These are phyloP conservation scores for Claviceps humidiphila DNA, from an alignment of 2,329 filamentous ascomycete species.

Conservation along the genomic window DNA sequence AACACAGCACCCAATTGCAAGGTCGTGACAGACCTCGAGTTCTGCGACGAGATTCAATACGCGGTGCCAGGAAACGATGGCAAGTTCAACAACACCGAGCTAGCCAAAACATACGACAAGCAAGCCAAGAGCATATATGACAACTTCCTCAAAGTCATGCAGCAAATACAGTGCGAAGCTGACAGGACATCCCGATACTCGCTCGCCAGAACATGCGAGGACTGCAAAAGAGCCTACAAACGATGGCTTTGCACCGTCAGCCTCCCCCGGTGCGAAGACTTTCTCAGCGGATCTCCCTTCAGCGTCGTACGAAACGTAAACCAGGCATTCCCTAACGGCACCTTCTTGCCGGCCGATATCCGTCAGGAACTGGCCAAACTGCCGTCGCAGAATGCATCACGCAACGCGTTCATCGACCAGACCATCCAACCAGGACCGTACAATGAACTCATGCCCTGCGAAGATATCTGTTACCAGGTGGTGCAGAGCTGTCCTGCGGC, in stretches of 20 bases:
- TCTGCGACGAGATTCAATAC: conserved; percentile 82
- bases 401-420: conserved; percentile 61
- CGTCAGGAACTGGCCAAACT: conserved; percentile 10
- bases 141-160: conserved; percentile 70
- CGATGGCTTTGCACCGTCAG: conserved; percentile 88
- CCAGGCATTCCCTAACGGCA: conserved; percentile 59
- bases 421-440: conserved; percentile 73
- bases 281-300: conserved; percentile 36
- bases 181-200: conserved; percentile 64
- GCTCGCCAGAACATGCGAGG: conserved; percentile 58
- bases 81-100: conserved; percentile 44
- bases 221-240: conserved; percentile 76
- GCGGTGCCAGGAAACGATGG: conserved; percentile 71
- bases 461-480: conserved; percentile 75
- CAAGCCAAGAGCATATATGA: conserved; percentile 56
- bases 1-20: conserved; percentile 63
- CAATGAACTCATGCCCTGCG: conserved; percentile 81
- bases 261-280: conserved; percentile 87
- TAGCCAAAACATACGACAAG: conserved; percentile 66
- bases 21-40: conserved; percentile 72
- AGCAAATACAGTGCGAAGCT: conserved; percentile 77
- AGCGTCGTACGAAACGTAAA: conserved; percentile 53
- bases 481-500: conserved; percentile 72
- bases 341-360: conserved; percentile 28
- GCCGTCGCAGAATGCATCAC: conserved; percentile 32